phyloP scores from a whole-genome alignment of 176 grass and related monocot genomes.

The Tillandsia leiboldiana region DNA sequence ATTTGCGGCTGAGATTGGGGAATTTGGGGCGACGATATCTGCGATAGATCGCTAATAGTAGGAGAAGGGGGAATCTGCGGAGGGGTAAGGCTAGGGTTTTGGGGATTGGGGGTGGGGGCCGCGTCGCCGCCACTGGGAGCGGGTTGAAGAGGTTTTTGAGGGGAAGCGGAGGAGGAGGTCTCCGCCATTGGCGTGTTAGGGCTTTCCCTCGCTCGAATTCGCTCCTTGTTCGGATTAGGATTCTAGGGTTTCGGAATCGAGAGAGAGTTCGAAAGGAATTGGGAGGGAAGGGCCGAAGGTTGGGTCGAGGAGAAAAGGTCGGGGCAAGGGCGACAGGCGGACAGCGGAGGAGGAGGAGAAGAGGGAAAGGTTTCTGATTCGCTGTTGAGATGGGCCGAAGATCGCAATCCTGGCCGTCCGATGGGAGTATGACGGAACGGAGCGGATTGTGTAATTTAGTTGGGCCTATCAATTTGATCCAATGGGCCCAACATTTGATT shows the following conservation, averaged over 20 bases:
- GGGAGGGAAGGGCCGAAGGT: constrained; percentile 5
- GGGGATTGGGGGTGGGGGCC: constrained; percentile 38
- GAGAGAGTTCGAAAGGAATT: constrained; percentile 24
- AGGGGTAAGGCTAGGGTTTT: constrained; percentile 38
- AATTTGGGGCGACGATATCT: constrained; percentile 43
- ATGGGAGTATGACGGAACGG: too few relatives aligned
- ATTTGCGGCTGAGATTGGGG: constrained; percentile 23
- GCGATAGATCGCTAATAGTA: constrained; percentile 32
- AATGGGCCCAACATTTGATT: too few relatives aligned
- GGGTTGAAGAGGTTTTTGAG: constrained; percentile 22
- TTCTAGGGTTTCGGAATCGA: constrained; percentile 31
- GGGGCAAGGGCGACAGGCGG: too few relatives aligned
- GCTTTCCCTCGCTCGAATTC: constrained; percentile 10
- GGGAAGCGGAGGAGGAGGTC: constrained; percentile 36
- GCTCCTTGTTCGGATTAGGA: constrained; percentile 21
- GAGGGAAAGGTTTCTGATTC: neutral
- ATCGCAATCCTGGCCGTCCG: too few relatives aligned
- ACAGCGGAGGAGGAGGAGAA: neutral
- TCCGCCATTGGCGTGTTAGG: constrained; percentile 43
- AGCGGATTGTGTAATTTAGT: too few relatives aligned
- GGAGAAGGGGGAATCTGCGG: constrained; percentile 58
- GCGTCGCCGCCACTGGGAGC: constrained; percentile 26
- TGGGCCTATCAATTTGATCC: too few relatives aligned
- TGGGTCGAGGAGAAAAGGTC: neutral
- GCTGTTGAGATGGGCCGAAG: constrained; percentile 9